Base-by-base conservation (phyloP, 208 protist genomes). In the Crithidia fasciculata region DNA sequence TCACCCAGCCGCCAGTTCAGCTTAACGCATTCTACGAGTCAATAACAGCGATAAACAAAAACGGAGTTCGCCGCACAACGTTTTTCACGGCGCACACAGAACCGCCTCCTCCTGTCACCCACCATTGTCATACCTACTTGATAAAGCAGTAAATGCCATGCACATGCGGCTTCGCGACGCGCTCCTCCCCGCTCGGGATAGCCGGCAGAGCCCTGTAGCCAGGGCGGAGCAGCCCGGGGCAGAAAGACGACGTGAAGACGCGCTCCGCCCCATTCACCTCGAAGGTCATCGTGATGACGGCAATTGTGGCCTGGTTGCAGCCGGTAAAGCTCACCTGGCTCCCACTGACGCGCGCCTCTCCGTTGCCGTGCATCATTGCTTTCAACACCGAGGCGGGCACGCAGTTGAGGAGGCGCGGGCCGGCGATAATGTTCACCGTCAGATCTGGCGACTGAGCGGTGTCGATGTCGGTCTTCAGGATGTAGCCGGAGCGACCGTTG, bases 401-500 rank as follows among this genome's bases (percentile, higher is more conserved):
- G 44, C 82, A 84, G 37, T 85, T 82, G 41, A 94, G 74, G 52
- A 86, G 81, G 28, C 88, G 83, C 18, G 89, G 92, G 0, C 92
- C 92, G 52, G 81, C 80, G 67, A 96, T 91, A 61, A 96, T 72
- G 50, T 87, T 84, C 57, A 96, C 44, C 45, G 52, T 85, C 57
- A 91, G 50, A 60, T 88, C 83, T 15, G 83, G 61, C 6, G 63
- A 78, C 68, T 78, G 82, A 15, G 89, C 72, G 2, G 56, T 60
- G 44, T 87, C 87, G 36, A 80, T 58, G 70, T 85, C 75, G 19
- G 74, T 92, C 67, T 93, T 93, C 13, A 96, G 83, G 8, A 96
- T 62, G 82, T 96, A 96, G 36, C 92, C 92, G 68, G 86, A 94
- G 39, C 80, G 84, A 28, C 88, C 92, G 73, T 96, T 96, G 65